Base-by-base conservation (phyloP, 805 yeast species). In the Wickerhamiella lipophila region DNA sequence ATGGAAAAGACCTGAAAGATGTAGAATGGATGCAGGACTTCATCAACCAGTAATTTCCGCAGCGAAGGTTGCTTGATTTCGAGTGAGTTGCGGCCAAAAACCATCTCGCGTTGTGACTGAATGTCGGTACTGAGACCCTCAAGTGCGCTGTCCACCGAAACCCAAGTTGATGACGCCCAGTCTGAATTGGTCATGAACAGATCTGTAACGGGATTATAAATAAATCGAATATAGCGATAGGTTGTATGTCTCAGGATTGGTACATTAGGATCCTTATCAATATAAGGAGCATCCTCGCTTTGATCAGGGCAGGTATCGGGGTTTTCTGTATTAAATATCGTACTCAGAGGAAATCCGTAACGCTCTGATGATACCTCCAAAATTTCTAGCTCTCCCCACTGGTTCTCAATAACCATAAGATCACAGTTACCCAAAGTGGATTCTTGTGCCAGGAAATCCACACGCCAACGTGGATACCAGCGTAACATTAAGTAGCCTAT, bases 351-450 rank as follows among this genome's bases (percentile, higher is more conserved):
- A 56, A 83, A 77, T 57, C 82, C 79, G 59, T 81, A 84, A 69
- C 83, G 73, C 40, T 67, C 65, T 54, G 81, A 74, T 1, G 68
- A 58, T 12, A 92, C 77, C 2, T 67, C 62, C 3, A 77, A 72
- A 16, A 81, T 73, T 32, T 75, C 71, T 53, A 92, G 71, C 57
- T 86, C 95, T 16, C 96, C 97, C 70, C 77, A 81, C 62, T 88
- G 96, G 56, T 86, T 94, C 65, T 92, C 99, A 21, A 92, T 73
- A 15, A 87, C 94, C 13, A 88, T 82, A 92, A 96, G 85, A 58
- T 87, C 94, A 27, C 96, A 81, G 53, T 74, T 73, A 1, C 86
- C 96, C 52, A 92, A 68, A 0, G 94, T 81, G 3, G 75, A 71
- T 13, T 50, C 54, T 6, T 41, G 25, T 6, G 59, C 58, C 3